phyloP scores from a whole-genome alignment of 352 stramenopile species.

The Phytophthora citricola region DNA sequence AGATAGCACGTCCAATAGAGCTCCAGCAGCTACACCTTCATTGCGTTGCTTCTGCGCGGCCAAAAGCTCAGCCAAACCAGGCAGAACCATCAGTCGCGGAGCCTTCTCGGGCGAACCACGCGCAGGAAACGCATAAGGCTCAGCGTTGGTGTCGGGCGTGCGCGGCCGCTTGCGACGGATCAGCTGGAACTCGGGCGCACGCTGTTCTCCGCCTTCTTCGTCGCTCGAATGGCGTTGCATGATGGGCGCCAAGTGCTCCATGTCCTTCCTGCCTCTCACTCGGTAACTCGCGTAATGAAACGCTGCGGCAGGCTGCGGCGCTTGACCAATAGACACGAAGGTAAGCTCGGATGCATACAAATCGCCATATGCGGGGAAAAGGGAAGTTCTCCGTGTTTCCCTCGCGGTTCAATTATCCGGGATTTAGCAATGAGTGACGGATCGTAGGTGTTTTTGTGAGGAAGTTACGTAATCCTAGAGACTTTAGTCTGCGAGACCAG shows the following conservation, averaged over 20 bases:
- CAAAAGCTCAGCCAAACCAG: conserved; percentile 52
- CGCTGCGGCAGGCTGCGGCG: not conserved
- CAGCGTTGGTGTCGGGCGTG: conserved; percentile 24
- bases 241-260: conserved; percentile 28
- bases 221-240: conserved; percentile 13
- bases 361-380: conserved; percentile 30
- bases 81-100: conserved; percentile 41
- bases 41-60: conserved; percentile 39
- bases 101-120: conserved; percentile 26
- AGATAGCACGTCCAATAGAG: conserved; percentile 26
- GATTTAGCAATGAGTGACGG: conserved; percentile 6
- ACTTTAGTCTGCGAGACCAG: conserved; percentile 36
- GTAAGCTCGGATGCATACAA: conserved; percentile 37
- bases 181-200: conserved; percentile 35
- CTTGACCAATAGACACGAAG: conserved; percentile 15
- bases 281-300: conserved; percentile 46
- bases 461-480: conserved; percentile 3
- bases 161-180: conserved; percentile 57
- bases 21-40: conserved; percentile 19
- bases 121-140: conserved; percentile 4
- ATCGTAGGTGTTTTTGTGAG: not conserved
- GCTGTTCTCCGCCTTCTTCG: conserved; percentile 16
- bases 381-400: conserved; percentile 43
- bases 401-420: conserved; percentile 24
- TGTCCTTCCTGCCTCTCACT: conserved; percentile 8